Percentiles rank a stretch among this genome's conserved stretches.
Conservation (phyloP, 805 yeast species). For the Teunomyces funiuensis region DNA sequence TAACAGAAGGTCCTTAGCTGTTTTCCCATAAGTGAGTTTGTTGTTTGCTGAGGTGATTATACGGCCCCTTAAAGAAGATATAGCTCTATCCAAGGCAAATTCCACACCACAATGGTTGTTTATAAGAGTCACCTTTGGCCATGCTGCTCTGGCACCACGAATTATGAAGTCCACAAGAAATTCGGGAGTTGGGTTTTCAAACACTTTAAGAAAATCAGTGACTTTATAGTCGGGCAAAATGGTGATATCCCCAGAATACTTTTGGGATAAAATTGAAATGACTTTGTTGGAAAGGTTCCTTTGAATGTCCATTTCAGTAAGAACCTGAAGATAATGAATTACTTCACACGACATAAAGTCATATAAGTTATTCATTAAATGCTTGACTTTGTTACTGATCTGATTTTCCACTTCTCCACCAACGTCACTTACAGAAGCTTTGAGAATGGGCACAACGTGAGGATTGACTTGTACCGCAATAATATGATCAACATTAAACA, state of each 20-base stretch:
- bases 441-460: slow-evolving; percentile 87
- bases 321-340: slow-evolving; percentile 71
- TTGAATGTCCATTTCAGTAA: slow-evolving; percentile 74
- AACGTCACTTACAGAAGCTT: slow-evolving; percentile 62
- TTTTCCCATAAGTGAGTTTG: slow-evolving; percentile 9
- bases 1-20: slow-evolving; percentile 3
- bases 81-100: slow-evolving; percentile 79
- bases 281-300: slow-evolving; percentile 71
- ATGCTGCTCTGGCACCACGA: slow-evolving; percentile 87
- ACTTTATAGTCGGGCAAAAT: slow-evolving; percentile 75
- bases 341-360: slow-evolving; percentile 67
- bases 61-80: slow-evolving; percentile 63
- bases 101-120: slow-evolving; percentile 89
- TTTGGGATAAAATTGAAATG: slow-evolving; percentile 76
- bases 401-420: slow-evolving; percentile 71
- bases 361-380: slow-evolving; percentile 52
- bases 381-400: slow-evolving; percentile 53
- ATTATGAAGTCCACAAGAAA: slow-evolving; percentile 67
- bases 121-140: slow-evolving; percentile 88
- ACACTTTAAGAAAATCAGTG: slow-evolving; percentile 57
- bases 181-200: slow-evolving; percentile 80
- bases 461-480: slow-evolving; percentile 98
- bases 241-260: slow-evolving; percentile 91
- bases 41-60: slow-evolving; percentile 40
- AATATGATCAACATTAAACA: slow-evolving; percentile 96